phyloP scores from a whole-genome alignment of 2,329 filamentous ascomycete genomes.

The Xylariales sp. region DNA sequence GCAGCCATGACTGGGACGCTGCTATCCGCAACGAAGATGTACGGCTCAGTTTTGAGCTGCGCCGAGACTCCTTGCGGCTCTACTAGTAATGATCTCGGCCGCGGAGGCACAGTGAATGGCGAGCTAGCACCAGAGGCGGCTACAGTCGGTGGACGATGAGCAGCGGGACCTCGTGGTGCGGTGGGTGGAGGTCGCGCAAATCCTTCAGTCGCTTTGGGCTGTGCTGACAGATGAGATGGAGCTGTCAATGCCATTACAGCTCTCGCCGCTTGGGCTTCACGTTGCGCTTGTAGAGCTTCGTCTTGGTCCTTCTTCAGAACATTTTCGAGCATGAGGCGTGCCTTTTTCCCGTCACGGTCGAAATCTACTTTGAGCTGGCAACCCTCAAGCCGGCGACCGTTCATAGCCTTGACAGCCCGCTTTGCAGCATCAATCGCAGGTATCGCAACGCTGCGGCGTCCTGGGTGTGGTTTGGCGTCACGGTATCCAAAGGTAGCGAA shows the following conservation, averaged over 20 bases:
- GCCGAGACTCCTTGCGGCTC: conserved; percentile 64
- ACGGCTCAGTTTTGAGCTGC: conserved; percentile 74
- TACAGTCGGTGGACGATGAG: conserved; percentile 33
- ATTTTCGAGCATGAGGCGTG: conserved; percentile 71
- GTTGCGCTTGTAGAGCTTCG: conserved; percentile 39
- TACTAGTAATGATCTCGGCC: conserved; percentile 49
- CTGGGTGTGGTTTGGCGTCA: conserved; percentile 52
- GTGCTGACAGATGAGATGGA: conserved; percentile 17
- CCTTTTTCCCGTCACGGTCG: conserved; percentile 83
- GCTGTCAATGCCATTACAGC: conserved; percentile 17
- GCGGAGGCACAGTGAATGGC: conserved; percentile 32
- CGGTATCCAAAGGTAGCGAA: conserved; percentile 90
- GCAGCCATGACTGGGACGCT: conserved; percentile 83
- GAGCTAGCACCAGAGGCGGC: conserved; percentile 27
- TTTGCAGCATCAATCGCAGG: conserved; percentile 78
- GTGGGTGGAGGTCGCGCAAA: conserved; percentile 69
- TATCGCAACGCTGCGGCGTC: conserved; percentile 48
- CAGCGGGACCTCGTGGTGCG: conserved; percentile 81
- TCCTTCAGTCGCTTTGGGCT: conserved; percentile 32
- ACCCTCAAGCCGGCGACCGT: conserved; percentile 75
- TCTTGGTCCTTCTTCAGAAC: conserved; percentile 66
- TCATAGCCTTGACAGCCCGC: conserved; percentile 70
- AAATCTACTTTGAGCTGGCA: conserved; percentile 77
- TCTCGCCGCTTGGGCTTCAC: conserved; percentile 15
- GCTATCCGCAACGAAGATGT: conserved; percentile 82